phyloP scores from a whole-genome alignment of 768 basidiomycete genomes.

The Albatrellus ellisii region DNA sequence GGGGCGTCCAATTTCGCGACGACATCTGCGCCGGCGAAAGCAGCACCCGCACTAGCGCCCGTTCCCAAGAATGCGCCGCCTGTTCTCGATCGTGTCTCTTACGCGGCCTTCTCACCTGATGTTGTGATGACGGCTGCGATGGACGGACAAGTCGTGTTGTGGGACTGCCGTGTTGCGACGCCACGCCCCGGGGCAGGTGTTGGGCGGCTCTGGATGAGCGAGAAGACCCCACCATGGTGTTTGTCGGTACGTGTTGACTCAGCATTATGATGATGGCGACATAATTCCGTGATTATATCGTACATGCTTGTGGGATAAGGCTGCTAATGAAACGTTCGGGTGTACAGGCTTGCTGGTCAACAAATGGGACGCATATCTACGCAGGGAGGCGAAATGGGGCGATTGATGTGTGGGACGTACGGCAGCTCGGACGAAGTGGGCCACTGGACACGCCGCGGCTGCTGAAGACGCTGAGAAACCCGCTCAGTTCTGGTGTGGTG shows the following conservation, averaged over 20 bases:
- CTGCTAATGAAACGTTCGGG: background rate
- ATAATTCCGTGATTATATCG: background rate
- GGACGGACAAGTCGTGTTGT: conserved; percentile 85
- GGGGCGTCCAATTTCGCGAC: conserved; percentile 12
- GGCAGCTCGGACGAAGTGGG: conserved; percentile 56
- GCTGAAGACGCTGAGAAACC: conserved; percentile 75
- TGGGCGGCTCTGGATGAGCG: conserved; percentile 78
- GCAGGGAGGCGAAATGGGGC: conserved; percentile 85
- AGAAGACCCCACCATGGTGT: conserved; percentile 93
- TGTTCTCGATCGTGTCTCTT: conserved; percentile 46
- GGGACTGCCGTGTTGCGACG: conserved; percentile 65
- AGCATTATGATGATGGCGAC: conserved; percentile 1
- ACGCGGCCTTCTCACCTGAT: conserved; percentile 62
- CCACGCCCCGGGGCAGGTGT: conserved; percentile 48
- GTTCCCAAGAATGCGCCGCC: conserved; percentile 66
- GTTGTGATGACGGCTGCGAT: conserved; percentile 80
- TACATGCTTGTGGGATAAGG: too few species aligned
- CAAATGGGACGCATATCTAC: conserved; percentile 77
- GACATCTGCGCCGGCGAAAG: conserved; percentile 35
- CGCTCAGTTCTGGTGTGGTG: conserved; percentile 79
- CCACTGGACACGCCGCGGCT: conserved; percentile 57
- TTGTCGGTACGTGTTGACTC: conserved; percentile 54
- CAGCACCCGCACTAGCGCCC: conserved; percentile 39
- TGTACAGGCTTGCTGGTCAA: conserved; percentile 85
- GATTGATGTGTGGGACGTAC: conserved; percentile 90